Conservation (phyloP, 306 rosid species). For the Begonia loranthoides region DNA sequence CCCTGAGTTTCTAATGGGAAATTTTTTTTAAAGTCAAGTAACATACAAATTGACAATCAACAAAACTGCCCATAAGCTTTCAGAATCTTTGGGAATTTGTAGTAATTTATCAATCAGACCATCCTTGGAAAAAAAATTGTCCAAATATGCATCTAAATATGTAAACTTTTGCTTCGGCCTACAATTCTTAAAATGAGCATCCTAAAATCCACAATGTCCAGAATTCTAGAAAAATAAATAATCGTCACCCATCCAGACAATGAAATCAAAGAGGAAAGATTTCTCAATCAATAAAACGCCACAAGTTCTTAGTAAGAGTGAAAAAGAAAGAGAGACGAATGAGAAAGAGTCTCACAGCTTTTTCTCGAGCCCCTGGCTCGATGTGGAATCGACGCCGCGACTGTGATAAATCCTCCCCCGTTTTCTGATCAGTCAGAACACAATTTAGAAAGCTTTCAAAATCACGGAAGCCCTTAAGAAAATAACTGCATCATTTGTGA, state of each 20-base stretch:
- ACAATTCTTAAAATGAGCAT: neutral
- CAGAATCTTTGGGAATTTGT: no score
- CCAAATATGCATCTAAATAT: no score
- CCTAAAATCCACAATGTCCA: neutral
- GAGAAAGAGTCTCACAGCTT: constrained; percentile 48
- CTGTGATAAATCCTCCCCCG: constrained; percentile 26
- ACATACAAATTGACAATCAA: no score
- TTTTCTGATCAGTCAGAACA: constrained; percentile 18
- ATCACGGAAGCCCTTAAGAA: neutral
- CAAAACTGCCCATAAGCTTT: no score
- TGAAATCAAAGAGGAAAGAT: no score
- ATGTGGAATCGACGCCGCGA: constrained; percentile 62
- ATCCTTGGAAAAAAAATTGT: no score
- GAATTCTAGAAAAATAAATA: neutral
- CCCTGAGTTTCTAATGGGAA: no score
- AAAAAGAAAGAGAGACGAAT: neutral
- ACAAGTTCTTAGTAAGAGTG: neutral
- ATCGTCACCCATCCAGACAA: neutral
- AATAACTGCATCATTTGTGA: neutral
- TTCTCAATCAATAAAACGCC: neutral
- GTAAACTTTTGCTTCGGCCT: no score
- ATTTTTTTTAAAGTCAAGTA: no score
- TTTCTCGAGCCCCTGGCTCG: constrained; percentile 71
- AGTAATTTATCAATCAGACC: no score
- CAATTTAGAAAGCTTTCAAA: constrained; percentile 1